These are phyloP conservation scores for Rubia peregrina DNA, from an alignment of 305 asterid genomes.

Conservation along the genomic window DNA sequence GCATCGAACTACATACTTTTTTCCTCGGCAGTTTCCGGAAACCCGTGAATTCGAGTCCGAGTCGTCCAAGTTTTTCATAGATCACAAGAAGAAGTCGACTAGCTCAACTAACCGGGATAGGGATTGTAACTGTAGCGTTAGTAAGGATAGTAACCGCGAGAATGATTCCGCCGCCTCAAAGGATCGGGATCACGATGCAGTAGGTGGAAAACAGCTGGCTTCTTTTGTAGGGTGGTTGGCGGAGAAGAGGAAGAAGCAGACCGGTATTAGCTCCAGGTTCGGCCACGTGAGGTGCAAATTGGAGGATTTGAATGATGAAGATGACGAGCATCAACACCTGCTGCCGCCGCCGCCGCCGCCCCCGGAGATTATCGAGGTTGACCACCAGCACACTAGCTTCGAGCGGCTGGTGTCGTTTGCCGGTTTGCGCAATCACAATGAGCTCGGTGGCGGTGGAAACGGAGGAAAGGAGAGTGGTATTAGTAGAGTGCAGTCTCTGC, in stretches of 20 bases:
- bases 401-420: constrained; percentile 29
- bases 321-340: constrained; percentile 31
- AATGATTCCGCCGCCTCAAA: constrained; percentile 15
- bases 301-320: constrained; percentile 35
- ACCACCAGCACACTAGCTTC: constrained; percentile 17
- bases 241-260: constrained; percentile 45
- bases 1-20: constrained; percentile 80
- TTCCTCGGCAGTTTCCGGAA: constrained; percentile 82
- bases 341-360: constrained; percentile 32
- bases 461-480: constrained; percentile 27
- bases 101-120: not conserved
- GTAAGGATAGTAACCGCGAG: constrained; percentile 3
- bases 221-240: constrained; percentile 59
- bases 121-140: constrained; percentile 4
- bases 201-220: constrained; percentile 50
- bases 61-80: constrained; percentile 37
- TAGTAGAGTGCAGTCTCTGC: constrained; percentile 24
- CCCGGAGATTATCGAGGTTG: constrained; percentile 24
- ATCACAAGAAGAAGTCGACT: constrained; percentile 58
- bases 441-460: constrained; percentile 6
- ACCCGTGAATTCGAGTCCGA: constrained; percentile 37
- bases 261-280: constrained; percentile 4
- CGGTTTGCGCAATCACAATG: constrained; percentile 24
- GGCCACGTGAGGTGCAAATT: constrained; percentile 41
- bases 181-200: constrained; percentile 49